A percentile compares a stretch with the other conserved stretches of the same genome.
phyloP scores from a whole-genome alignment of 306 rosid genomes.

The Inga leiocalycina region DNA sequence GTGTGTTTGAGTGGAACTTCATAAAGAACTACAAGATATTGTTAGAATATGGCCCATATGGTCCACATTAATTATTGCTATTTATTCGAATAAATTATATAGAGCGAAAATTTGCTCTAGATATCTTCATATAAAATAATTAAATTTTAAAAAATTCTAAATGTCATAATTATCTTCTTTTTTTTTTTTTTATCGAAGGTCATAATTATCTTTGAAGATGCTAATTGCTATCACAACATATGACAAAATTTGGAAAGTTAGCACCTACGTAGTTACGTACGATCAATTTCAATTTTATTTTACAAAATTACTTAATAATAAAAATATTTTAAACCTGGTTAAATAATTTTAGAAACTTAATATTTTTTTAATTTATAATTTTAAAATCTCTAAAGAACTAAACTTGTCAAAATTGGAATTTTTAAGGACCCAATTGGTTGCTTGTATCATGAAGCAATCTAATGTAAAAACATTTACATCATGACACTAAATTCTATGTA shows the following conservation, averaged over 20 bases:
- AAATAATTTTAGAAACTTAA: too few relatives aligned
- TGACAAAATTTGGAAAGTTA: neutral
- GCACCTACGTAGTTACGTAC: too few relatives aligned
- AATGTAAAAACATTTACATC: too few relatives aligned
- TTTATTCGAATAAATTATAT: conserved; percentile 14
- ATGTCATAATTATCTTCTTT: neutral
- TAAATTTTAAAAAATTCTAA: neutral
- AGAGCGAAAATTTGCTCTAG: neutral
- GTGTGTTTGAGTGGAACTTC: too few relatives aligned
- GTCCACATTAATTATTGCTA: conserved; percentile 44
- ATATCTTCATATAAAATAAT: neutral
- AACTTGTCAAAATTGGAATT: neutral
- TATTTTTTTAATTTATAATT: too few relatives aligned
- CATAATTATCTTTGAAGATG: neutral
- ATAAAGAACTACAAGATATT: neutral
- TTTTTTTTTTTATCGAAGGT: neutral
- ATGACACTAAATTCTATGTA: neutral
- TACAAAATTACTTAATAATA: neutral
- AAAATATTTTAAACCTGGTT: neutral
- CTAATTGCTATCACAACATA: neutral
- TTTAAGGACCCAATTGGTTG: neutral
- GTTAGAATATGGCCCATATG: conserved; percentile 15
- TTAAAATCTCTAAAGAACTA: too few relatives aligned
- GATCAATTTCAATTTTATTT: neutral
- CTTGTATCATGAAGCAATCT: neutral